Percentiles rank a stretch among this genome's conserved stretches.
These are phyloP conservation scores for Lactarius akahatsu DNA, from an alignment of 768 basidiomycete species.

Conservation along the genomic window DNA sequence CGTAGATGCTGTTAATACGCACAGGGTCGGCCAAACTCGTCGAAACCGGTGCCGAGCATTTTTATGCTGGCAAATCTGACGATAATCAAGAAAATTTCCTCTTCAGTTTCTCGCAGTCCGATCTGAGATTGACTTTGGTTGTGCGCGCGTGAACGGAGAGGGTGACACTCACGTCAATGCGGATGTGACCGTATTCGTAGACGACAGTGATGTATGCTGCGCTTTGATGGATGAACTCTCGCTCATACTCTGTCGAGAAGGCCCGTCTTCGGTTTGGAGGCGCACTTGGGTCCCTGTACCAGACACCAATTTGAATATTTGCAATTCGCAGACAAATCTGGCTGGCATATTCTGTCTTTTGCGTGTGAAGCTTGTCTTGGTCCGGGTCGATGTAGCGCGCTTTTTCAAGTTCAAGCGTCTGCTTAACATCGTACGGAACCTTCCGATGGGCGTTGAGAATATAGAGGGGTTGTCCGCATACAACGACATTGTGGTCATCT, in stretches of 20 bases:
- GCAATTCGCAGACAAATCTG: slow-evolving; percentile 52
- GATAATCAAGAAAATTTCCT: slow-evolving; percentile 6
- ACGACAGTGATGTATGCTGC: slow-evolving; percentile 59
- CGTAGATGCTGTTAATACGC: not conserved
- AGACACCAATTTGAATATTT: slow-evolving; percentile 65
- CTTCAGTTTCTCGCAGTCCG: slow-evolving; percentile 24
- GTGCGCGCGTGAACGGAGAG: not conserved
- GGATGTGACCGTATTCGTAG: slow-evolving; percentile 67
- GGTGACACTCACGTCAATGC: slow-evolving; percentile 49
- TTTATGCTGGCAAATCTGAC: slow-evolving; percentile 24
- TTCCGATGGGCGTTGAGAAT: slow-evolving; percentile 24
- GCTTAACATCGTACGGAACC: slow-evolving; percentile 14
- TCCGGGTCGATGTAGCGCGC: slow-evolving; percentile 37
- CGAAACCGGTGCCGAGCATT: slow-evolving; percentile 25
- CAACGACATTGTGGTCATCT: slow-evolving; percentile 32
- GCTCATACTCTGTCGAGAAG: slow-evolving; percentile 73
- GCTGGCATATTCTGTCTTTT: slow-evolving; percentile 39
- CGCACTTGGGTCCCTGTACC: slow-evolving; percentile 40
- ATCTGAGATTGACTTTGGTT: slow-evolving; percentile 6
- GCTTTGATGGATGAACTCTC: slow-evolving; percentile 44
- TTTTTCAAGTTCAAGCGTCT: slow-evolving; percentile 36
- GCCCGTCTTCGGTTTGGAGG: slow-evolving; percentile 30
- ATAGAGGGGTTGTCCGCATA: slow-evolving; percentile 31
- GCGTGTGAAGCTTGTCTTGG: slow-evolving; percentile 31
- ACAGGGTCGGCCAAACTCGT: slow-evolving; percentile 19